Evolutionary conservation across 2,329 filamentous ascomycete genomes (phyloP).

Genomic region (Pseudogymnoascus sp.): DNA sequence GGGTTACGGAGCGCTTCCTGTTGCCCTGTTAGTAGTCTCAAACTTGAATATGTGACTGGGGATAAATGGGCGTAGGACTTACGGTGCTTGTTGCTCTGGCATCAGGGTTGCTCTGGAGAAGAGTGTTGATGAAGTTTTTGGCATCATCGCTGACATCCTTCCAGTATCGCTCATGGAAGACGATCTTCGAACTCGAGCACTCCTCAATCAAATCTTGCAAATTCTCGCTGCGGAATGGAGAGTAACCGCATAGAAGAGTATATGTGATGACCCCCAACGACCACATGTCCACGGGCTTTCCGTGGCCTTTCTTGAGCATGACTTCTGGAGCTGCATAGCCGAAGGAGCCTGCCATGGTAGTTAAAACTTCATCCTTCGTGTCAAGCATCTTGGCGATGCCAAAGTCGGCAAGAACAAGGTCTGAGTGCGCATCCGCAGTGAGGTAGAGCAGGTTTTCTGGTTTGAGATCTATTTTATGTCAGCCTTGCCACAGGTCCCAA

Average conservation of each 20-base stretch:
- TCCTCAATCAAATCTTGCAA: conserved; percentile 90
- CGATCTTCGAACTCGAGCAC: conserved; percentile 71
- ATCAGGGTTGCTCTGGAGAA: conserved; percentile 71
- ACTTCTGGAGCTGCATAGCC: conserved; percentile 97
- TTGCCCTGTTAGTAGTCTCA: conserved; percentile 14
- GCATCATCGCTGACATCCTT: conserved; percentile 92
- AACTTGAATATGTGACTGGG: neutral
- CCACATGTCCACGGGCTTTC: conserved; percentile 99
- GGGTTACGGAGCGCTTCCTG: conserved; percentile 71
- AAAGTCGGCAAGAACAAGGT: conserved; percentile 91
- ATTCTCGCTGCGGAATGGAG: conserved; percentile 92
- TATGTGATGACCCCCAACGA: conserved; percentile 98
- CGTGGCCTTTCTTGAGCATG: conserved; percentile 95
- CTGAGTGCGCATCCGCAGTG: conserved; percentile 66
- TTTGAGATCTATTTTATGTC: conserved; percentile 66
- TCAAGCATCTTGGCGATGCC: conserved; percentile 98
- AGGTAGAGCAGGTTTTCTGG: conserved; percentile 96
- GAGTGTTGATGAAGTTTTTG: conserved; percentile 81
- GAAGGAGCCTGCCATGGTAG: conserved; percentile 97
- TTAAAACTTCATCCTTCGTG: conserved; percentile 80
- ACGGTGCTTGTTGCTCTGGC: conserved; percentile 72
- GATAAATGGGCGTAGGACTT: conserved; percentile 25
- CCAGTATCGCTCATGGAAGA: conserved; percentile 98
- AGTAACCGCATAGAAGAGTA: conserved; percentile 95
- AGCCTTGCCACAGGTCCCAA: neutral